phyloP scores from a whole-genome alignment of 768 basidiomycete species.

The Lanmaoa pseudosensibilis region DNA sequence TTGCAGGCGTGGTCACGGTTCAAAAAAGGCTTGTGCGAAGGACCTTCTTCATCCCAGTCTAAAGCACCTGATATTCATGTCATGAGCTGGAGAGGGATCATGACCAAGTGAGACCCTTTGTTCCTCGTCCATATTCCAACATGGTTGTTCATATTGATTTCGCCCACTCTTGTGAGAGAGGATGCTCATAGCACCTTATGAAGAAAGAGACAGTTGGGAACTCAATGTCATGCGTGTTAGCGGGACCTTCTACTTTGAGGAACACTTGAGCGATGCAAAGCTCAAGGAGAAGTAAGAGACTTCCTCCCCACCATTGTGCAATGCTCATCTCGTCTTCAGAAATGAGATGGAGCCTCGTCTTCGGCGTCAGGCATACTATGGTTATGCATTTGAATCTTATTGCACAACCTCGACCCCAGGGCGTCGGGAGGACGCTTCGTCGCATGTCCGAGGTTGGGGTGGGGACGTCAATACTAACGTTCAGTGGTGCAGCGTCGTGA shows the following conservation, averaged over 20 bases:
- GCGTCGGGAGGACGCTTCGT: constrained; percentile 18
- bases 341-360: constrained; percentile 65
- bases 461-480: constrained; percentile 85
- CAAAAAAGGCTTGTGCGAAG: constrained; percentile 35
- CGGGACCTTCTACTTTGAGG: constrained; percentile 74
- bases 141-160: constrained; percentile 15
- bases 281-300: constrained; percentile 62
- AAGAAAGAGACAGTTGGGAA: constrained; percentile 76
- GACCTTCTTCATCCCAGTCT: constrained; percentile 28
- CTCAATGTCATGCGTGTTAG: constrained; percentile 78
- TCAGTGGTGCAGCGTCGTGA: constrained; percentile 89
- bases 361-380: constrained; percentile 70
- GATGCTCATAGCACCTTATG: constrained; percentile 80
- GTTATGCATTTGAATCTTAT: constrained; percentile 88
- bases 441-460: constrained; percentile 57
- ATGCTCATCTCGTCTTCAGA: constrained; percentile 37
- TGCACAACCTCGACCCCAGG: constrained; percentile 54
- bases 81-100: constrained; percentile 77
- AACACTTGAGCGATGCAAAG: constrained; percentile 59
- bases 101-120: constrained; percentile 66
- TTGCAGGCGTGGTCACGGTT: constrained; percentile 55
- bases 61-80: constrained; percentile 48
- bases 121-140: background rate
- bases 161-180: constrained; percentile 46
- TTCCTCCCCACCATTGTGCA: background rate